Evolutionary conservation across 768 basidiomycete species (phyloP), one percentile per base, ranked within the genome.

Genomic region (Astraeus odoratus): DNA sequence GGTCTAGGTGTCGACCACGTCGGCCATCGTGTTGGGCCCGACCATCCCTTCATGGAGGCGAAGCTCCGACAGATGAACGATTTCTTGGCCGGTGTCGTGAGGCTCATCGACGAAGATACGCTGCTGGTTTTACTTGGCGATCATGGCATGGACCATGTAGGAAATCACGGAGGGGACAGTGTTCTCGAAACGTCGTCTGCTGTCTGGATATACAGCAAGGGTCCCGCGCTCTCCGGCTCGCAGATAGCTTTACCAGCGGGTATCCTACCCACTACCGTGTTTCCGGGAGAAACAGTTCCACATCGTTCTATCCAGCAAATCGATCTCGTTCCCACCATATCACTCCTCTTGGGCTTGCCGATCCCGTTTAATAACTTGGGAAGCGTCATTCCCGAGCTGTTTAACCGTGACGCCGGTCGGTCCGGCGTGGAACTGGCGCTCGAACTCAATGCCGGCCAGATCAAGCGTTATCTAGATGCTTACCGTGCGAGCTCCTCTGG

Each of bases 291-390:
- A 15, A 56, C 67, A 0, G 59, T 65, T 3, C 65, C 72, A 0
- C 76, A 77, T 57, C 78, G 93, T 15, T 70, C 73, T 8, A 75
- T 95, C 43, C 86, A 94, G 54, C 96, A 99, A 65, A 94, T 98
- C 50, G 95, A 97, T 63, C 72, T 99, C 38, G 76, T 96, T 0
- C 91, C 95, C 0, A 83, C 92, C 0, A 65, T 98, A 16, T 83
- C 92, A 0, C 78, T 97, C 15, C 77, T 96, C 13, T 80, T 98
- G 8, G 95, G 96, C 12, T 70, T 96, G 2, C 91, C 94, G 0
- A 87, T 99, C 31, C 96, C 96, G 0, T 97, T 85, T 69, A 96
- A 94, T 64, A 97, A 94, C 54, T 81, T 99, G 8, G 96, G 96
- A 0, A 80, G 74, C 4, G 67, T 96, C 48, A 89, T 99, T 24